Base-by-base conservation (phyloP, 768 basidiomycete species). In the Termitomyces sp. region DNA sequence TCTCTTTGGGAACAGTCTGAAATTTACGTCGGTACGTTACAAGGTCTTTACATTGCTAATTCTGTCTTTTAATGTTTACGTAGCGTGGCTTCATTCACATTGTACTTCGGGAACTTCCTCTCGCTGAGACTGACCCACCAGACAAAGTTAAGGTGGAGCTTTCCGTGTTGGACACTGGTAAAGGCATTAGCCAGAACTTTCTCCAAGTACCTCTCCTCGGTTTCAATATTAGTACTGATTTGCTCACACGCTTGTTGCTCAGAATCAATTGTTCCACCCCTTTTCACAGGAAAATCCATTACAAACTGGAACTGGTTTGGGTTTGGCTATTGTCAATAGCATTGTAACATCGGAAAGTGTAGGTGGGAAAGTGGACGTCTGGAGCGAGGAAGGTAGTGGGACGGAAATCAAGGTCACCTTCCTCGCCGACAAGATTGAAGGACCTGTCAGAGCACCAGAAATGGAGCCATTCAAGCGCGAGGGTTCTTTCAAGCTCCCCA, bases 241-340 rank as follows among this genome's bases (percentile, higher is more conserved):
- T 33, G 27, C 55, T 58, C 33, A 49, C 53, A 49, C 53, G 30
- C 42, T 47, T 54, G 44, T 20, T 1, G 45, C 30, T 58, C 63
- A 91, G 89, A 94, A 97, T 65, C 92, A 95, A 74, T 78, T 98
- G 6, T 98, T 97, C 76, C 95, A 96, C 65, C 95, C 95, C 0
- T 98, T 98, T 74, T 94, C 94, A 0, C 95, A 98, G 75, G 95
- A 97, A 72, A 95, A 96, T 64, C 94, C 95, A 0, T 71, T 96
- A 6, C 93, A 95, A 67, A 87, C 93, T 1, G 95, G 95, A 1
- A 97, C 95, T 1, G 95, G 95, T 6, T 82, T 98, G 8, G 95
- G 95, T 11, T 84, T 97, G 24, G 95, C 95, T 34, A 97, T 98
- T 63, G 95, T 97, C 68, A 93, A 90, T 75, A 93, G 89, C 64